Conservation (phyloP, 2,329 filamentous ascomycete genomes). For the Monascus ruber region DNA sequence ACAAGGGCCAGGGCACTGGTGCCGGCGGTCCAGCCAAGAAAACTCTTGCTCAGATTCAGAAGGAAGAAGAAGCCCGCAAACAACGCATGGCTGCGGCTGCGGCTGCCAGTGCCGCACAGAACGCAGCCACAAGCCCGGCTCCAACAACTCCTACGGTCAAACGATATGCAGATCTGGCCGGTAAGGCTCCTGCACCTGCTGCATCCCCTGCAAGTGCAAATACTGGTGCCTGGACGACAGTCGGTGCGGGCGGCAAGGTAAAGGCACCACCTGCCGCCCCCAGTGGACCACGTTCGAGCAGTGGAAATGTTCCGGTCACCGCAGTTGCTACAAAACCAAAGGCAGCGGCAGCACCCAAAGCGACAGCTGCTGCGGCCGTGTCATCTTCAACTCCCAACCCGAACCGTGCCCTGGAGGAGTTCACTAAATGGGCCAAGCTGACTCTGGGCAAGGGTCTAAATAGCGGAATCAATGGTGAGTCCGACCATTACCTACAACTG, state of each 20-base stretch:
- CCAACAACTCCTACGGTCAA: slow-evolving; percentile 49
- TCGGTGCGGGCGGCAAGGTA: slow-evolving; percentile 84
- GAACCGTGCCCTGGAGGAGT: slow-evolving; percentile 71
- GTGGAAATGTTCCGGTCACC: slow-evolving; percentile 29
- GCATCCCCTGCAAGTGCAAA: slow-evolving; percentile 31
- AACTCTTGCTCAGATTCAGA: slow-evolving; percentile 90
- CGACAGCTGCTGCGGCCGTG: slow-evolving; percentile 37
- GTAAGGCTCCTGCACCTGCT: slow-evolving; percentile 51
- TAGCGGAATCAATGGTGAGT: slow-evolving; percentile 54
- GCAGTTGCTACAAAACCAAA: slow-evolving; percentile 39
- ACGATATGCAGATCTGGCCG: slow-evolving; percentile 87
- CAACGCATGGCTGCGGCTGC: slow-evolving; percentile 52
- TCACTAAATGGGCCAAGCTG: slow-evolving; percentile 80
- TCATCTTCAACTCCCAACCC: slow-evolving; percentile 34
- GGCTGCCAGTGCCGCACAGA: slow-evolving; percentile 34
- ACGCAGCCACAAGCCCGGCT: slow-evolving; percentile 32
- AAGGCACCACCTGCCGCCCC: slow-evolving; percentile 53
- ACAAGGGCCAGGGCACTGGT: slow-evolving; percentile 31
- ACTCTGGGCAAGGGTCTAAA: slow-evolving; percentile 66
- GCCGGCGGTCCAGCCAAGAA: slow-evolving; percentile 53
- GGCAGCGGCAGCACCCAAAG: slow-evolving; percentile 40
- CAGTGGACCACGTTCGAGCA: slow-evolving; percentile 37
- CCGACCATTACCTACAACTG: neutral
- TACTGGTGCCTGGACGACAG: slow-evolving; percentile 73
- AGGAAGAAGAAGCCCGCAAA: slow-evolving; percentile 87